These are phyloP conservation scores for Solanum hybrid DNA, from an alignment of 305 asterid genomes.

Conservation along the genomic window DNA sequence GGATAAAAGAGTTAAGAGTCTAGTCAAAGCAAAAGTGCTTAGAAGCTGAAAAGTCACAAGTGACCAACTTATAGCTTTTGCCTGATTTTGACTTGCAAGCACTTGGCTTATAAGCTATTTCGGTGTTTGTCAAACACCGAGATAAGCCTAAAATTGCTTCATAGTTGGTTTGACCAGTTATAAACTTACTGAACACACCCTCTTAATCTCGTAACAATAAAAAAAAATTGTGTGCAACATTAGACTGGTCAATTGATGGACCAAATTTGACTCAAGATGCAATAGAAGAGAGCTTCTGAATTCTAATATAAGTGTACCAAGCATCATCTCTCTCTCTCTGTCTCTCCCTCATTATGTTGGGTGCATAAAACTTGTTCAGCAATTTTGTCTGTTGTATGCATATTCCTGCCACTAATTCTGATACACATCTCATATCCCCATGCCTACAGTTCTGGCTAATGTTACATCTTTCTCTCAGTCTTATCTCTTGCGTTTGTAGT, in stretches of 20 bases:
- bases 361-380: neutral
- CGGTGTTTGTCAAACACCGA: neutral
- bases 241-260: neutral
- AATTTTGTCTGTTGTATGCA: neutral
- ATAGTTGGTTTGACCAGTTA: neutral
- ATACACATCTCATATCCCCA: neutral
- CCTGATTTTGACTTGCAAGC: neutral
- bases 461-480: neutral
- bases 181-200: neutral
- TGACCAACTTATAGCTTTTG: neutral
- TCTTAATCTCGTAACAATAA: neutral
- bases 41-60: neutral
- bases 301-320: neutral
- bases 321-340: neutral
- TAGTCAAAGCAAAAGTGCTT: neutral
- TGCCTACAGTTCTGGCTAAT: neutral
- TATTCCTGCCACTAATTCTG: neutral
- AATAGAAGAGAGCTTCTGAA: neutral
- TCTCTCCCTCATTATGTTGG: neutral
- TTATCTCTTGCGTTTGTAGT: constrained; percentile 1
- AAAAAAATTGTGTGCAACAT: neutral
- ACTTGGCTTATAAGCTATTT: neutral
- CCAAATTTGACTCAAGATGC: neutral
- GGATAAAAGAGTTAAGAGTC: neutral
- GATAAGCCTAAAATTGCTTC: neutral